Evolutionary conservation across 2,329 filamentous ascomycete genomes (phyloP).

Genomic region (Exophiala phaeomuriformis): DNA sequence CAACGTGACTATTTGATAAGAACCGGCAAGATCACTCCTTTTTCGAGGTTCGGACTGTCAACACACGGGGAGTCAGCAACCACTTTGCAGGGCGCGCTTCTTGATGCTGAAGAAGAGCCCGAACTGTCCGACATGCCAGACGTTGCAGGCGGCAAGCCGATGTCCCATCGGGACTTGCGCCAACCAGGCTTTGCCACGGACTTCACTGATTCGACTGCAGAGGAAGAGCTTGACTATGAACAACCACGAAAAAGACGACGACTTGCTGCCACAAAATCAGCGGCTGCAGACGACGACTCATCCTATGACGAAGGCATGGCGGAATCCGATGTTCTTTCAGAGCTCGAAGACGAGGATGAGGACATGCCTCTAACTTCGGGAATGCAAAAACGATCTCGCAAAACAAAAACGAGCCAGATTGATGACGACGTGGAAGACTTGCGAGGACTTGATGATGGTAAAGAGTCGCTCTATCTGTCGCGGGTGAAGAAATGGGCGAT

Average conservation of each 20-base stretch:
- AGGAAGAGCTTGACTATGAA: constrained; percentile 21
- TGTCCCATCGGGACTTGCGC: constrained; percentile 66
- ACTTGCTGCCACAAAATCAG: constrained; percentile 27
- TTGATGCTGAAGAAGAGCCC: constrained; percentile 71
- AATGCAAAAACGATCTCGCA: constrained; percentile 21
- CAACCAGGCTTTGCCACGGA: constrained; percentile 62
- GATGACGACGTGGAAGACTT: constrained; percentile 48
- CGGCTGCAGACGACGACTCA: constrained; percentile 33
- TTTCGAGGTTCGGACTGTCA: constrained; percentile 66
- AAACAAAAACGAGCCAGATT: constrained; percentile 28
- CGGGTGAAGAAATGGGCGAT: constrained; percentile 69
- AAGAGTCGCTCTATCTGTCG: constrained; percentile 70
- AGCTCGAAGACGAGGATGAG: constrained; percentile 31
- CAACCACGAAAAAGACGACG: constrained; percentile 34
- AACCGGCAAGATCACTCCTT: constrained; percentile 95
- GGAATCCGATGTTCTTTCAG: constrained; percentile 22
- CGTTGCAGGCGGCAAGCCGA: constrained; percentile 35
- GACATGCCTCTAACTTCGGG: constrained; percentile 24
- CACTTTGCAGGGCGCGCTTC: constrained; percentile 66
- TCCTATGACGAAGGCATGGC: constrained; percentile 25
- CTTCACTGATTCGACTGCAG: constrained; percentile 28
- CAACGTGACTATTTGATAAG: constrained; percentile 85
- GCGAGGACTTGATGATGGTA: constrained; percentile 73
- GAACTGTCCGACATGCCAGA: constrained; percentile 40
- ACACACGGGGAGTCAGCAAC: constrained; percentile 54